Percentiles rank a stretch among this genome's conserved stretches.
Evolutionary conservation across 2,329 filamentous ascomycete species (phyloP).

Genomic region (Tolypocladium sp.): DNA sequence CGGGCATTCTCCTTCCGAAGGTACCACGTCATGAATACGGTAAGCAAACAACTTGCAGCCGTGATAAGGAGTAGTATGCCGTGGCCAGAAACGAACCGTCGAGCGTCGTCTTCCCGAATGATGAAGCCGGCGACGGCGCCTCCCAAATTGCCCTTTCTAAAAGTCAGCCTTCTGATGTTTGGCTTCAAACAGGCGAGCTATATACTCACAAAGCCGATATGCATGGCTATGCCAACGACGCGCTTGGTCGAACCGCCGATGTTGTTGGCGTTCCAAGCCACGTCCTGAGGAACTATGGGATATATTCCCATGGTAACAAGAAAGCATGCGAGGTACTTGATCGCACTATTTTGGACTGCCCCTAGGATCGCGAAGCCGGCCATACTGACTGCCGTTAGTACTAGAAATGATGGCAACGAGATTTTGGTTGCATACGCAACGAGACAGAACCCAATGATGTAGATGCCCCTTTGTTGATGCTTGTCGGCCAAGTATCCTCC

Average conservation of each 20-base stretch:
- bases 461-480: constrained; percentile 25
- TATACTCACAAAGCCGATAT: constrained; percentile 32
- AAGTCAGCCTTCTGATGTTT: too few species aligned
- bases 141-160: constrained; percentile 22
- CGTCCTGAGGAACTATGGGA: constrained; percentile 44
- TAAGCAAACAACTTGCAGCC: constrained; percentile 40
- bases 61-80: constrained; percentile 48
- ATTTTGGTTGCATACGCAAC: constrained; percentile 17
- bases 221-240: constrained; percentile 46
- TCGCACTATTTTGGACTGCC: constrained; percentile 21
- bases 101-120: constrained; percentile 31
- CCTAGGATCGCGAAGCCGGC: constrained; percentile 23
- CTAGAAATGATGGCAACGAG: neutral
- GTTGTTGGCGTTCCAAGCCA: constrained; percentile 53
- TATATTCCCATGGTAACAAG: constrained; percentile 32
- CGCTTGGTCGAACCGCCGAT: constrained; percentile 46
- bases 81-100: constrained; percentile 50
- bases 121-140: constrained; percentile 24
- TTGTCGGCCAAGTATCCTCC: constrained; percentile 33
- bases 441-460: constrained; percentile 26
- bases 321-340: constrained; percentile 40
- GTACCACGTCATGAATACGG: constrained; percentile 47
- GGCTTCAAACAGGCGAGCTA: constrained; percentile 3
- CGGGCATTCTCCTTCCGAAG: constrained; percentile 46
- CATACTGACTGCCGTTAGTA: constrained; percentile 12